Base-by-base conservation (phyloP, 2,329 filamentous ascomycete genomes). In the Diaporthe eres region DNA sequence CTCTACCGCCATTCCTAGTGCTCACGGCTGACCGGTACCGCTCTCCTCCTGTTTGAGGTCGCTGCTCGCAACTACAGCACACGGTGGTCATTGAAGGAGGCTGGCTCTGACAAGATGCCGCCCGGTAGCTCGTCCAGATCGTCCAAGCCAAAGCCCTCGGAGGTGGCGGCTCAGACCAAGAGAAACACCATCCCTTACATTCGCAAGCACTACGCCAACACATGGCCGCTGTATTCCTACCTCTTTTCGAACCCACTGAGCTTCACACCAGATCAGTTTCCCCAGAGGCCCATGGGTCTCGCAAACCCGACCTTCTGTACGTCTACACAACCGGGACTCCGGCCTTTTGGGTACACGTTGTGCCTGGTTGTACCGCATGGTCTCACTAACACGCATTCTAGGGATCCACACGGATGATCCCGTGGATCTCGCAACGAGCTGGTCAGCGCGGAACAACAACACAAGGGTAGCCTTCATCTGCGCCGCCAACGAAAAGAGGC, bases 101-200 rank as follows among this genome's bases (percentile, higher is more conserved):
- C n/a, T 34, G 28, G 34, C 57, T 72, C 71, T 67, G 39, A 63
- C 79, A 82, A 76, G 60, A 92, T 92, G 91, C 88, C 90, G 75
- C 80, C 80, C 34, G 76, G 80, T 31, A 81, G 78, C 76, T 80
- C 79, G 19, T 78, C 78, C 58, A 80, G 79, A 72, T 87, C 88
- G 67, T 86, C 88, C 73, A 92, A 89, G 83, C 88, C 88, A 61
- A 93, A 92, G 83, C 90, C 91, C 17, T 91, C 92, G 55, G 93
- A 95, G 78, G 90, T 95, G 72, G 93, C 93, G 73, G 90, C 91
- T 37, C 93, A 94, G 82, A 93, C 92, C n/a, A 94, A 94, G 83
- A 89, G 88, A 79, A 88, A 89, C 75, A 94, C 92, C 81, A 92
- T 94, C 78, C 93, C 93, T 22, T 85, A 89, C 77, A 90, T 94